Evolutionary conservation across 1,284 basidiomycete species (phyloP).

Genomic region (Phaffia rhodozyma): DNA sequence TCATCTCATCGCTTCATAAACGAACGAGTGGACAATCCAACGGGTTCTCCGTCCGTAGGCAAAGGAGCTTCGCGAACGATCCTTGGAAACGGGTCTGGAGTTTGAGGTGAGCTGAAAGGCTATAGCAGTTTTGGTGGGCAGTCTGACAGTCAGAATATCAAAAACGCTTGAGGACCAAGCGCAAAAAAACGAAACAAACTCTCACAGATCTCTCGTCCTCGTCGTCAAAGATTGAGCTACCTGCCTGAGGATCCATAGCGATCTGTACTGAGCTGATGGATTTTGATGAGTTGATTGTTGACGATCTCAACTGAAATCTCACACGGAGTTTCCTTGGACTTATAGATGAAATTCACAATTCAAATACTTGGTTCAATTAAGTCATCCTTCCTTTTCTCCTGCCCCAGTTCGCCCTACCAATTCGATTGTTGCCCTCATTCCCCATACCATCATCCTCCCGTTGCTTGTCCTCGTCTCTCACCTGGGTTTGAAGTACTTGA

Average conservation of each 20-base stretch:
- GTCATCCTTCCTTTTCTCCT: neutral
- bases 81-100: neutral
- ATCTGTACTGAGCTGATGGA: neutral
- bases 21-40: conserved; percentile 8
- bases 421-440: conserved; percentile 1
- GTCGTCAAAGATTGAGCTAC: no score
- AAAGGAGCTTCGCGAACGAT: no score
- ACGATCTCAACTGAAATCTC: no score
- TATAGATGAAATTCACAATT: no score
- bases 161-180: no score
- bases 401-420: neutral
- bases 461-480: neutral
- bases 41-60: conserved; percentile 5
- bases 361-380: neutral
- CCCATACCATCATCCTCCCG: neutral
- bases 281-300: neutral
- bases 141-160: no score
- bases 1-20: neutral
- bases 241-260: no score
- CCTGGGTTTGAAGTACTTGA: neutral
- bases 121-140: no score
- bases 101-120: neutral
- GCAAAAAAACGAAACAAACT: no score
- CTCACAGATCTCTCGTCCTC: no score
- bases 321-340: no score